Conservation (phyloP, 1,284 basidiomycete genomes). For the Amylostereum areolatum region DNA sequence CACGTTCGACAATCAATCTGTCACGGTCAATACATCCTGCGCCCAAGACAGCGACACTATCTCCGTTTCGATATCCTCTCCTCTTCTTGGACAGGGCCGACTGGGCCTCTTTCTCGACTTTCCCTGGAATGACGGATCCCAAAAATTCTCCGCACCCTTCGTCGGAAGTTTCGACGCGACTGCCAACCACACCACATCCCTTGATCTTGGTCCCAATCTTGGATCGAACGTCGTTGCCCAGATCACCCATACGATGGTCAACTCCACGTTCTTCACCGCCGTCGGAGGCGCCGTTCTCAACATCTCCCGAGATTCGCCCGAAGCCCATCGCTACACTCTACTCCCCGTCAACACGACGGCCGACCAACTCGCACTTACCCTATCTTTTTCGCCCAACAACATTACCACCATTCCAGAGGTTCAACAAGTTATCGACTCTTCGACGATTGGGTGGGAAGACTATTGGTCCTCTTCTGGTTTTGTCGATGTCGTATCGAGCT, state of each 20-base stretch:
- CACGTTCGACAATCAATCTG: constrained; percentile 25
- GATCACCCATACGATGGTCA: constrained; percentile 37
- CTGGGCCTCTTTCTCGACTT: constrained; percentile 54
- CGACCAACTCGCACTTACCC: constrained; percentile 3
- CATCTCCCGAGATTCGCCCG: constrained; percentile 36
- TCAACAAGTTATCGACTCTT: constrained; percentile 27
- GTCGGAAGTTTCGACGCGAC: constrained; percentile 46
- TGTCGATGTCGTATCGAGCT: constrained; percentile 45
- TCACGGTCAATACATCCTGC: constrained; percentile 36
- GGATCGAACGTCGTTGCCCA: constrained; percentile 24
- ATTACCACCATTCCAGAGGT: constrained; percentile 17
- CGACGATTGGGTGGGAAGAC: constrained; percentile 33
- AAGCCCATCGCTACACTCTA: constrained; percentile 41
- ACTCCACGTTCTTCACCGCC: constrained; percentile 38
- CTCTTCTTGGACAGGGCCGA: constrained; percentile 31
- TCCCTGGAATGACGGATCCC: constrained; percentile 52
- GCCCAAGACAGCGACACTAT: constrained; percentile 35
- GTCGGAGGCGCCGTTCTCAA: constrained; percentile 33
- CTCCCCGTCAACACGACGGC: constrained; percentile 10
- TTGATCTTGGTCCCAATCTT: constrained; percentile 17
- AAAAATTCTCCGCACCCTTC: constrained; percentile 53
- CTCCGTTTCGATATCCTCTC: constrained; percentile 34
- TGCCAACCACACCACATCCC: constrained; percentile 39
- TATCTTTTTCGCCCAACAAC: constrained; percentile 28
- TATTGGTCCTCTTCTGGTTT: constrained; percentile 49